A percentile compares a stretch with the other conserved stretches of the same genome.
Evolutionary conservation across 306 rosid genomes (phyloP).

Genomic region (Begonia peltatifolia): DNA sequence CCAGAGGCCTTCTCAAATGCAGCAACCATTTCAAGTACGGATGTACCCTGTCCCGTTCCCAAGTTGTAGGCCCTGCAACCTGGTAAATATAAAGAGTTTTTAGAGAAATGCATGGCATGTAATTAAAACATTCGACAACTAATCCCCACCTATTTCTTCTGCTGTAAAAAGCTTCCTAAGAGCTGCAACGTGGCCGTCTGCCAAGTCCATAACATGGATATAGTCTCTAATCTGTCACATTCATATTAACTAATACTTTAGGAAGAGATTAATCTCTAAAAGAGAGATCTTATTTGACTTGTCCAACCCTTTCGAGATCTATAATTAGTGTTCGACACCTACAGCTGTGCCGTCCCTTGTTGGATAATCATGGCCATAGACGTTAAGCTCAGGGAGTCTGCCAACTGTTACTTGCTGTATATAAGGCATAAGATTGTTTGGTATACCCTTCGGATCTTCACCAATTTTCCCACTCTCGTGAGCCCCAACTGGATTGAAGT

Average conservation of each 20-base stretch:
- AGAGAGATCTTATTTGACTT: too few relatives aligned
- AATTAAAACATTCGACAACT: too few relatives aligned
- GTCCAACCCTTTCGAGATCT: too few relatives aligned
- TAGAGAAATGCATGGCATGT: background rate
- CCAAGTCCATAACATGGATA: slow-evolving; percentile 96
- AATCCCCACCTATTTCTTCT: slow-evolving; percentile 40
- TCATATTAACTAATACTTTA: too few relatives aligned
- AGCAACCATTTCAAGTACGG: slow-evolving; percentile 87
- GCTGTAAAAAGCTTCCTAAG: slow-evolving; percentile 57
- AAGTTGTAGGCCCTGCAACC: slow-evolving; percentile 85
- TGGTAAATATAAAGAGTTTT: slow-evolving; percentile 7
- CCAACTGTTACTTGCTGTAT: slow-evolving; percentile 92
- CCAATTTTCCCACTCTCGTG: slow-evolving; percentile 90
- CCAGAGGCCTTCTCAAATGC: slow-evolving; percentile 75
- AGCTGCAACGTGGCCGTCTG: slow-evolving; percentile 97
- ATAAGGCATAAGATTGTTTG: slow-evolving; percentile 94
- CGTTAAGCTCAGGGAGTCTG: slow-evolving; percentile 77
- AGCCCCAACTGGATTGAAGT: slow-evolving; percentile 96
- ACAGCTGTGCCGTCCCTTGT: slow-evolving; percentile 87
- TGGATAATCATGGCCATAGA: slow-evolving; percentile 75
- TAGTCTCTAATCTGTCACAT: slow-evolving; percentile 65
- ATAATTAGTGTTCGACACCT: slow-evolving; percentile 8
- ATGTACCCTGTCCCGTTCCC: slow-evolving; percentile 86
- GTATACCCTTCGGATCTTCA: slow-evolving; percentile 92
- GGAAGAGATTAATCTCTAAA: too few relatives aligned